A percentile compares a stretch with the other conserved stretches of the same genome.
These are phyloP conservation scores for Pittosporum tobira DNA, from an alignment of 129 eudicot genomes.

Conservation along the genomic window DNA sequence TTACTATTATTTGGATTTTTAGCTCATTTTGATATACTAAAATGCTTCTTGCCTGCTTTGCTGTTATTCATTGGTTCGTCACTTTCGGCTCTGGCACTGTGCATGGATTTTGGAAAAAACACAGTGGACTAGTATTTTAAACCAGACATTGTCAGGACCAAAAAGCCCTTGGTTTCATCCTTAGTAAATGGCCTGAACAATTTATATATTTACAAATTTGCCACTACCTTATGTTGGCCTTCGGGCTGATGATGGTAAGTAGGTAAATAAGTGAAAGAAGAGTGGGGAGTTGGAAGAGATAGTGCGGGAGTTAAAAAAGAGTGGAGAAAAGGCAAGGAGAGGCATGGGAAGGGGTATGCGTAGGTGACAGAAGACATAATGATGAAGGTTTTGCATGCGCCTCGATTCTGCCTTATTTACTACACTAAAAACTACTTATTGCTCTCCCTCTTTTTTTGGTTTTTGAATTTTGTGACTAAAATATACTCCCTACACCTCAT, in stretches of 20 bases:
- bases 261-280: conserved; percentile 3
- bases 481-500: too few relatives aligned
- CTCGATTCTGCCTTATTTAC: conserved; percentile 25
- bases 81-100: not conserved
- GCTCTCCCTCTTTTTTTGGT: too few relatives aligned
- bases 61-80: conserved; percentile 11
- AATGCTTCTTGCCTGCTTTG: not conserved
- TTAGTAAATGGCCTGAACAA: not conserved
- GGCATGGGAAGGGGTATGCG: conserved; percentile 30
- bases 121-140: too few relatives aligned
- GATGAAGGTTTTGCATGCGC: conserved; percentile 75
- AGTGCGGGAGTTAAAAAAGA: conserved; percentile 13
- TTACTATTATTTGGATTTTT: too few relatives aligned
- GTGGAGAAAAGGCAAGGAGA: too few relatives aligned
- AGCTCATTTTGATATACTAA: not conserved
- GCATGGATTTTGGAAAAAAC: too few relatives aligned
- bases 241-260: not conserved
- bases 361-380: conserved; percentile 51
- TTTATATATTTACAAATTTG: not conserved
- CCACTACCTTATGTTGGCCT: not conserved
- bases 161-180: not conserved
- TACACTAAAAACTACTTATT: too few relatives aligned
- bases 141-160: not conserved
- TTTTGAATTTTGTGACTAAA: too few relatives aligned
- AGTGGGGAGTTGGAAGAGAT: not conserved